phyloP scores from a whole-genome alignment of 2,329 filamentous ascomycete genomes.

The Pseudogymnoascus sp. region DNA sequence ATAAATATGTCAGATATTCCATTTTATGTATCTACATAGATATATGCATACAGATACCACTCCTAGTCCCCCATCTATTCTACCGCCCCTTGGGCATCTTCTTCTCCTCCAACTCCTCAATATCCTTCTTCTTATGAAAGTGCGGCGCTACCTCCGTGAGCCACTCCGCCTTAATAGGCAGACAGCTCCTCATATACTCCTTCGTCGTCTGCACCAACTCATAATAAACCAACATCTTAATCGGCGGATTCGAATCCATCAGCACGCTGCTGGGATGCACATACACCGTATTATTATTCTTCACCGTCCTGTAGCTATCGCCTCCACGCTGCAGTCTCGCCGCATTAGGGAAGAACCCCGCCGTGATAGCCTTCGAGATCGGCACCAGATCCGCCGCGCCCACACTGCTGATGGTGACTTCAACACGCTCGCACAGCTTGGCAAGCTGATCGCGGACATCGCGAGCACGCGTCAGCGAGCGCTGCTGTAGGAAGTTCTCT shows the following conservation, averaged over 20 bases:
- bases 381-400: conserved; percentile 67
- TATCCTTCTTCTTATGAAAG: conserved; percentile 86
- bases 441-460: conserved; percentile 89
- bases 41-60: not conserved
- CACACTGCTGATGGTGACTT: conserved; percentile 65
- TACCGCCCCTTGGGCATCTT: conserved; percentile 56
- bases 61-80: not conserved
- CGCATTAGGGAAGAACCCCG: conserved; percentile 92
- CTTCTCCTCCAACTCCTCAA: conserved; percentile 75
- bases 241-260: conserved; percentile 67
- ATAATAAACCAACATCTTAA: conserved; percentile 81
- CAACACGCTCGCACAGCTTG: conserved; percentile 88
- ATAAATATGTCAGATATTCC: not conserved
- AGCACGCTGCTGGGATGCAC: conserved; percentile 85
- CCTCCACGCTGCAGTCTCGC: conserved; percentile 77
- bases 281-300: conserved; percentile 81
- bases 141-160: conserved; percentile 86
- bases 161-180: conserved; percentile 82
- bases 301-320: conserved; percentile 84
- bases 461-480: conserved; percentile 78
- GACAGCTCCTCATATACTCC: conserved; percentile 85
- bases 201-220: conserved; percentile 77
- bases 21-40: not conserved
- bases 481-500: conserved; percentile 91
- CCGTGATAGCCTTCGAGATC: conserved; percentile 80